Base-by-base conservation (phyloP, 768 basidiomycete species). In the Psilocybe sp. region DNA sequence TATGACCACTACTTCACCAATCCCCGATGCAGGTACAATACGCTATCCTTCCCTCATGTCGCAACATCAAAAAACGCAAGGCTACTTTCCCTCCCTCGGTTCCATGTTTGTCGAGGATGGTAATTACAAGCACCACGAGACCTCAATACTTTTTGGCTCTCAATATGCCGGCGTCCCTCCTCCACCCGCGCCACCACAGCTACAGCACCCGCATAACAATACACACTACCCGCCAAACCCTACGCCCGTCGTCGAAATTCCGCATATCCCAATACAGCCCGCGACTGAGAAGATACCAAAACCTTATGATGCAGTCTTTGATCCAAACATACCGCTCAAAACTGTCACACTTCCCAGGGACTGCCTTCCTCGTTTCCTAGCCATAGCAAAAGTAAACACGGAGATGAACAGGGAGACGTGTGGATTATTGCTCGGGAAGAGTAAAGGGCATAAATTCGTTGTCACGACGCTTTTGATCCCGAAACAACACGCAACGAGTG, bases 401-500 rank as follows among this genome's bases (percentile, higher is more conserved):
- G 71, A 75, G 43, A 71, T 77, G 63, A 90, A 92, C 58, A 73
- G 79, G 46, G 93, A 97, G 71, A 97, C 93, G 1, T 94, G 92
- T 64, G 93, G 91, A 33, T 59, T 96, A 46, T 65, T 97, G 38
- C 68, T 95, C 6, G 93, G 92, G n/a, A 84, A 75, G 64, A 72
- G 74, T 44, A 72, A 71, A 48, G 81, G 80, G 23, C 74, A 73
- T 60, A 82, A 79, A 64, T 92, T 70, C 58, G 66, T 80, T 2
- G 89, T 94, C n/a, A 85, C 89, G 48, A 88, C 86, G 42, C 64
- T 96, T 61, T 68, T 96, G 60, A 85, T 96, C 14, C 93, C 93
- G n/a, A 88, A 81, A 65, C 93, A 96, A 60, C 85, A 83, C 50
- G 85, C 89, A 51, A 92, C 91, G 54, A 83, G 85, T 50, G 91